Evolutionary conservation across 148 eudicot genomes (phyloP), one percentile per base, ranked within the genome.

Genomic region (Nepenthes gracilis): DNA sequence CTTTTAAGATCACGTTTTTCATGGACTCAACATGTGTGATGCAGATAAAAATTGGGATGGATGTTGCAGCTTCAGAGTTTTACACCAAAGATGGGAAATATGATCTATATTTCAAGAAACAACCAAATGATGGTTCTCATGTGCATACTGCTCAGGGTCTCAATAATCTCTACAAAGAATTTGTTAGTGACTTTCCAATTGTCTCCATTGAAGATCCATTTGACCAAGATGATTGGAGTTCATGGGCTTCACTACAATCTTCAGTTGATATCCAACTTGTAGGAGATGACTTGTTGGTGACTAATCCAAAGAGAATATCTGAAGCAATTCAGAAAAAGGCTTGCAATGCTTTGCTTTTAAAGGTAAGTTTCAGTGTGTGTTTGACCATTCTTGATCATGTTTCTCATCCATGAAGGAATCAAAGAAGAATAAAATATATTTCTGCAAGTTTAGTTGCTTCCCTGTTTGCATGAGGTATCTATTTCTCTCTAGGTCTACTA

Each of bases 141-240:
- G 92, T 88, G 59, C 83, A 72, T 60, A 15, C 87, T 49, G 85
- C 81, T 67, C 80, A 84, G 72, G 80, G 82, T 63, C 95, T 93
- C 9, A 69, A 92, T 68, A 87, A 83, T 38, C 87, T 93, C 36
- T 93, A 93, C 83, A 76, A 72, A 67, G 95, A 88, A 61, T 93
- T 93, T 73, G 79, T 93, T 45, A 74, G 78, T 49, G 98, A 93
- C 65, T 93, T 88, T 63, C 98, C 98, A 9, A 86, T 93, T 60
- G 95, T 93, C 52, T 93, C 98, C 33, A 93, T 93, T 77, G 98
- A 93, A 78, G 98, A 93, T 78, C 98, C 98, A 53, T 93, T 93
- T 80, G 98, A 93, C 76, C 98, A 93, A 72, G 98, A 93, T 72
- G 98, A 93, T 72, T 93, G 98, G 98, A 79, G 70, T 54, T 86